A percentile compares a stretch with the other conserved stretches of the same genome.
Evolutionary conservation across 257 asterid species (phyloP).

Genomic region (Handroanthus guayacan): DNA sequence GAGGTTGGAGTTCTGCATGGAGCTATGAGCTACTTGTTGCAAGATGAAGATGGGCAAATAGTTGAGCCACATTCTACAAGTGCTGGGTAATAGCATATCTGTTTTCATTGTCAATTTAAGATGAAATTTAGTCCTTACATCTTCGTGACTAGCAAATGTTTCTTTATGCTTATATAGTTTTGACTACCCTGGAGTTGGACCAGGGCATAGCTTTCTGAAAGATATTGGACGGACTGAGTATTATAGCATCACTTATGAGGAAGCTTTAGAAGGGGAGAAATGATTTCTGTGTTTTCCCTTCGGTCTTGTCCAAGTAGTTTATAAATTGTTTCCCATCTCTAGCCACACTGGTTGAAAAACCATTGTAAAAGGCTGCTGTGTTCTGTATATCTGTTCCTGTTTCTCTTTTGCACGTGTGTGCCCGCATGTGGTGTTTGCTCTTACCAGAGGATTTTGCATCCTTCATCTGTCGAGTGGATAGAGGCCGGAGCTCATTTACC

Average conservation of each 20-base stretch:
- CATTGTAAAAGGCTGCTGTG: background rate
- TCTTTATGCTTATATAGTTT: slow-evolving; percentile 47
- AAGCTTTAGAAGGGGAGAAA: slow-evolving; percentile 84
- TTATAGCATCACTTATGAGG: slow-evolving; percentile 80
- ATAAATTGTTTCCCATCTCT: background rate
- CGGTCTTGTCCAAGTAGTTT: background rate
- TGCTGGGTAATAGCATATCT: slow-evolving; percentile 71
- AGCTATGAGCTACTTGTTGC: slow-evolving; percentile 96
- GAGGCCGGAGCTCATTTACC: too few relatives aligned
- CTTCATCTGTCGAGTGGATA: background rate
- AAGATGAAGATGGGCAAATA: slow-evolving; percentile 95
- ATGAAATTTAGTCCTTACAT: slow-evolving; percentile 1
- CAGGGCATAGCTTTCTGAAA: slow-evolving; percentile 95
- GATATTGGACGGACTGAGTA: slow-evolving; percentile 92
- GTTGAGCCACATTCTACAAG: slow-evolving; percentile 94
- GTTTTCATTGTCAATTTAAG: slow-evolving; percentile 4
- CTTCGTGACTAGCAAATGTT: slow-evolving; percentile 21
- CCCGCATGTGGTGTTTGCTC: background rate
- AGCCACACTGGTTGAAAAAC: background rate
- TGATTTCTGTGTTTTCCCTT: slow-evolving; percentile 16
- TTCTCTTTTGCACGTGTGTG: background rate
- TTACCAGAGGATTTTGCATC: background rate
- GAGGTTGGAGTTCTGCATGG: slow-evolving; percentile 95
- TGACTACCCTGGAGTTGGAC: slow-evolving; percentile 98
- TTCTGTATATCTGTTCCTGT: background rate